phyloP scores from a whole-genome alignment of 495 filamentous ascomycete genomes.

The Talaromyces adpressus region DNA sequence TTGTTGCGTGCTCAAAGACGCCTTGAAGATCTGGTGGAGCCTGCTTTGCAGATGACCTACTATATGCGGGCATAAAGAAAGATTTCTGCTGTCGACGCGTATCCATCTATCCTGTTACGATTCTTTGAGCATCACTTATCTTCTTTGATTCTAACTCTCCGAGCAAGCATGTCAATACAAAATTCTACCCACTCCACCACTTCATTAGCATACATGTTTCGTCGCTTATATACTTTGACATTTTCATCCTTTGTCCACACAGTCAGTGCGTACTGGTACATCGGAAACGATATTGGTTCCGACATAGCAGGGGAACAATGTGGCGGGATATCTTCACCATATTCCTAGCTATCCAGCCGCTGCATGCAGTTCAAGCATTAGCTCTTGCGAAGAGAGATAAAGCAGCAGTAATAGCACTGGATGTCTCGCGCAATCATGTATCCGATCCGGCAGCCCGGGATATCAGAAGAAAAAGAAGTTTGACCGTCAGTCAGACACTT shows the following conservation, averaged over 20 bases:
- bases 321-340: constrained; percentile 5
- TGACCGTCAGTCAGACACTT: constrained; percentile 26
- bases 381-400: constrained; percentile 25
- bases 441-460: constrained; percentile 27
- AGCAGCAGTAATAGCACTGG: constrained; percentile 30
- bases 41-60: not conserved
- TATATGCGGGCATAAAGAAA: not conserved
- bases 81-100: not conserved
- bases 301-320: not conserved
- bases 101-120: not conserved
- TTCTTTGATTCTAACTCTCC: not conserved
- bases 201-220: not conserved
- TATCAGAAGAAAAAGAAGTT: constrained; percentile 27
- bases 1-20: not conserved
- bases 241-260: not conserved
- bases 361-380: constrained; percentile 14
- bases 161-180: not conserved
- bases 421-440: constrained; percentile 31
- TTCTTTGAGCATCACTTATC: not conserved
- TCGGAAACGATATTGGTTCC: not conserved
- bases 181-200: not conserved
- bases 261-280: not conserved
- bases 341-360: constrained; percentile 9
- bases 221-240: not conserved
- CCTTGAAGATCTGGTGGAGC: not conserved